phyloP scores from a whole-genome alignment of 140 eudicot genomes.

The Artemisia princeps region DNA sequence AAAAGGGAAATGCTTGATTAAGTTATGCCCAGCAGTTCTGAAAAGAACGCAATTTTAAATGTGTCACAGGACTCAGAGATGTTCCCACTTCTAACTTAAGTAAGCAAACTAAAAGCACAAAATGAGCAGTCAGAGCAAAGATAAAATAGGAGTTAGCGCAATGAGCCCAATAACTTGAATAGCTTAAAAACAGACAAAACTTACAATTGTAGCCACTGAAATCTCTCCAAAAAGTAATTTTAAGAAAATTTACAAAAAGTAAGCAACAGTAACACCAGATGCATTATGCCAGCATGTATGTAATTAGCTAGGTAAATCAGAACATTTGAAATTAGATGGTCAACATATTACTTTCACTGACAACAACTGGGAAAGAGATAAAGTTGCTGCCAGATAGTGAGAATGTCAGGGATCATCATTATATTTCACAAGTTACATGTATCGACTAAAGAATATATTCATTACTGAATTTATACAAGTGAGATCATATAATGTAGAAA shows the following conservation, averaged over 20 bases:
- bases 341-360: too few relatives aligned
- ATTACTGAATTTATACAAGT: background rate
- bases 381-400: too few relatives aligned
- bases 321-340: too few relatives aligned
- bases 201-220: background rate
- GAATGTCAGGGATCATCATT: background rate
- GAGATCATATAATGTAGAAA: background rate
- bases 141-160: too few relatives aligned
- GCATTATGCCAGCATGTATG: too few relatives aligned
- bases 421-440: background rate
- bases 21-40: constrained; percentile 1
- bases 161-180: too few relatives aligned
- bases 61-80: constrained; percentile 5
- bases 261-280: background rate
- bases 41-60: background rate
- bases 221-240: background rate
- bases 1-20: constrained; percentile 19
- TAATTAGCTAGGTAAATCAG: too few relatives aligned
- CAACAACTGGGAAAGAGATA: too few relatives aligned
- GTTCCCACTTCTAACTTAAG: background rate
- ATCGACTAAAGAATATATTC: background rate
- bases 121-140: background rate
- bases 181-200: background rate
- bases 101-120: background rate
- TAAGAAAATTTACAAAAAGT: background rate